Evolutionary conservation across 352 stramenopile genomes (phyloP), one percentile per base, ranked within the genome.

Genomic region (Phytophthora uliginosa): DNA sequence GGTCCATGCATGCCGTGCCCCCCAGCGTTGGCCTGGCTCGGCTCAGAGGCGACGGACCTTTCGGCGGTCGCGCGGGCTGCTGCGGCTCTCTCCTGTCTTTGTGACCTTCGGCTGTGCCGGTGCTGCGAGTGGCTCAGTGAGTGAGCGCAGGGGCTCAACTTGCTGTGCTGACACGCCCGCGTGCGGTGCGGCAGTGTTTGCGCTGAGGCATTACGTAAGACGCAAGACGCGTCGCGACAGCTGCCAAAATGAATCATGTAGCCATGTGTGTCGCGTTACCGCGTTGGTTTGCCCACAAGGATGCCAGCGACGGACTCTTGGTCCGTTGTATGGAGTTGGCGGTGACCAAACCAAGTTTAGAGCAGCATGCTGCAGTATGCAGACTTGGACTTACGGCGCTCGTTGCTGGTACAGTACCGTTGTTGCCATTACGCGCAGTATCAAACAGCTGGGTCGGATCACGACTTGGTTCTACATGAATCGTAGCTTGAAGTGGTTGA

Each of bases 221-320:
- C n/a, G n/a, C n/a, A 22, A 7, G 42, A 24, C 42, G 36, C 13
- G 8, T 40, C 6, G 12, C 13, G 36, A 45, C 42, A 50, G 42
- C 42, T 50, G 42, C 17, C 18, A 9, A n/a, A 50, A 50, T 50
- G 42, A 50, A 50, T 50, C 42, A 50, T 50, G 42, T 50, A 50
- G 42, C 42, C 42, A 50, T 50, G 42, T 50, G 42, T 15, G 55
- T 48, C 34, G 34, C 20, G 36, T 33, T 33, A 9, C 22, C n/a
- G 36, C 22, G 36, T 24, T 42, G 42, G 40, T 13, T 48, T 20
- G n/a, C n/a, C n/a, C n/a, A n/a, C n/a, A n/a, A n/a, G n/a, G 40
- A 20, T n/a, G 38, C 38, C 12, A 42, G 13, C 34, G 36, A 18
- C 36, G 13, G 4, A 4, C 12, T 12, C 12, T 15, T 18, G 36